Base-by-base conservation (phyloP, 148 eudicot species). In the Mesembryanthemum crystallinum region DNA sequence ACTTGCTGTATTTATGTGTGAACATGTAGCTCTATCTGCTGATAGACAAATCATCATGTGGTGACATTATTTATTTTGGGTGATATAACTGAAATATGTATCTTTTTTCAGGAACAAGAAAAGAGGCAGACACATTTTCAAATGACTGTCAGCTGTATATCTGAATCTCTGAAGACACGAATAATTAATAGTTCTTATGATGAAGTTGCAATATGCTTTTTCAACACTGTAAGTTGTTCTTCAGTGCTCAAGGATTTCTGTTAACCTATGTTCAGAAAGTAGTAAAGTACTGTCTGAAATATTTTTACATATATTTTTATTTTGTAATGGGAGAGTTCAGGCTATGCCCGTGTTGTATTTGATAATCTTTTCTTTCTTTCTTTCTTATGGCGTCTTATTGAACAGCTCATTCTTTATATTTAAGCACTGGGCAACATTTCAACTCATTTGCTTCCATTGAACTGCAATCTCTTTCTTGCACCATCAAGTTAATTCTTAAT, bases 151-250 rank as follows among this genome's bases (percentile, higher is more conserved):
- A 88, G 86, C 75, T 90, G 94, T 75, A 90, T 95, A 61, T 87
- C 92, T 32, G 87, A 88, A 75, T 81, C 96, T 24, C 67, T 95
- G 85, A 95, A 87, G 89, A 88, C 87, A 67, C 94, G 88, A 81
- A 95, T 92, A 58, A 95, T 95, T 59, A 95, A 87, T 80, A 87
- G 85, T 73, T 89, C 97, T 61, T 83, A 95, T 69, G 98, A 92
- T 69, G 98, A 95, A 86, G 87, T 95, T 78, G 86, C 92, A 32
- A 82, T 95, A 58, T 92, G 97, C 82, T 95, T 95, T 87, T 95
- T 89, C 81, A 95, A 95, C 80, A 90, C 98, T 64, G 98, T 94
- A 86, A 86, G 93, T 68, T 74, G 64, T 37, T 59, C 47, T 72
- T 29, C 61, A 14, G 51, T 28, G 15, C 43, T 57, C 47, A 14